Evolutionary conservation across 2,329 filamentous ascomycete genomes (phyloP), one percentile per base, ranked within the genome.

Genomic region (Beauveria bassiana): DNA sequence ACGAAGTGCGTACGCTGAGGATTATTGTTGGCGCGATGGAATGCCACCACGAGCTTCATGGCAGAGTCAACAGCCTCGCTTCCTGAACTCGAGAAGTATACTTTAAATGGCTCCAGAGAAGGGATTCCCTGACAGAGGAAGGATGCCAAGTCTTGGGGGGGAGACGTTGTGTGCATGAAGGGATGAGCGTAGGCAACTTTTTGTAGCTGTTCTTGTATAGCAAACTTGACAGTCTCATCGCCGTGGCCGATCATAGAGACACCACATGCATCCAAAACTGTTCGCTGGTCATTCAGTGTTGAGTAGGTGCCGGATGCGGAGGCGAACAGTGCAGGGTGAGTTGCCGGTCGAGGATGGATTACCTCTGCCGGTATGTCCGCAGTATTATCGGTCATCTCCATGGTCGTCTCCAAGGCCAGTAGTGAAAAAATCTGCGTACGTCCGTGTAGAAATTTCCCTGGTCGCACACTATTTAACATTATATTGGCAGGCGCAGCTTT

Each of bases 21-120:
- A 34, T 75, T 64, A 4, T 70, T 70, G 1, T 68, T 70, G 61
- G 81, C 79, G 6, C 77, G 67, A 56, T 74, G 78, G 60, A 78
- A 83, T 67, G 83, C 79, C 6, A 77, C 66, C 0, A 78, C 78
- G 10, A 81, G 68, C 61, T 83, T 83, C 65, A 83, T 66, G 0
- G 76, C 76, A 0, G 79, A 74, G 60, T 83, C 81, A 54, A 76
- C 75, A 0, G 80, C 79, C 53, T 75, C 73, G 28, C 70, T 72
- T 0, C 70, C 70, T 0, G 69, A 71, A 2, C 43, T 22, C 18
- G 22, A n/a, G 7, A 52, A 52, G 31, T 22, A 52, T 3, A 31
- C 49, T 10, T 20, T n/a, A 20, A n/a, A 22, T 4, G 38, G 49
- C 7, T 31, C 49, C 4, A 22, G 26, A 5, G 49, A 20, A 14